Evolutionary conservation across 768 basidiomycete genomes (phyloP).

Genomic region (Coprinopsis strossmayeri): DNA sequence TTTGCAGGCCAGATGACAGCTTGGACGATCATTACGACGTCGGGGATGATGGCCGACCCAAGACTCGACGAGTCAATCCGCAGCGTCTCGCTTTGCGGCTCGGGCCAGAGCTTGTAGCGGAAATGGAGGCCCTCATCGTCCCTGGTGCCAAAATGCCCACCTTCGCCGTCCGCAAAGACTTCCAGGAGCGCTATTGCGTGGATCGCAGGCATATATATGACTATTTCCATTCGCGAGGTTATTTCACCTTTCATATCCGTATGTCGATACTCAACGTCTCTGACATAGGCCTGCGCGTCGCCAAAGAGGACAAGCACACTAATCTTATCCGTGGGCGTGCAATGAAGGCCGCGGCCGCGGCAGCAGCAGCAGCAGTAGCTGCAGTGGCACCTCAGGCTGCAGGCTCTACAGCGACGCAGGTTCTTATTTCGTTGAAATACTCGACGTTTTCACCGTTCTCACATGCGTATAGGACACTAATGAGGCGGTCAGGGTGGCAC

Average conservation of each 20-base stretch:
- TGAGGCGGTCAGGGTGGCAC: background rate
- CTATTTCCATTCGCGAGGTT: constrained; percentile 63
- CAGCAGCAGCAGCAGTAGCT: background rate
- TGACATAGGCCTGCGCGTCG: constrained; percentile 45
- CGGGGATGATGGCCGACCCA: constrained; percentile 32
- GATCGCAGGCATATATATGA: constrained; percentile 75
- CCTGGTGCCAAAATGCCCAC: constrained; percentile 76
- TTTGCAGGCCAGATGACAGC: background rate
- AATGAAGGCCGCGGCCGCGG: constrained; percentile 22
- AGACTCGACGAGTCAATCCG: constrained; percentile 56
- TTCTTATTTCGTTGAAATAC: no score
- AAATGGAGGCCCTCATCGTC: constrained; percentile 64
- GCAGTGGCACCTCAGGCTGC: background rate
- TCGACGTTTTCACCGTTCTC: background rate
- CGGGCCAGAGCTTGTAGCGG: constrained; percentile 58
- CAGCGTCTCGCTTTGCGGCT: constrained; percentile 63
- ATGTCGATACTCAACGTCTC: background rate
- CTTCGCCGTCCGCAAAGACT: constrained; percentile 60
- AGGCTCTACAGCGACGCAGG: background rate
- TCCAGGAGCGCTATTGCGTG: constrained; percentile 64
- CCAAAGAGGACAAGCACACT: constrained; percentile 57
- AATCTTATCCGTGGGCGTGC: constrained; percentile 42
- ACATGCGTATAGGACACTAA: background rate
- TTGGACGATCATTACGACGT: constrained; percentile 8
- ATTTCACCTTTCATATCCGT: background rate